phyloP scores from a whole-genome alignment of 164 flowering plant genomes.

The Dillenia turbinata region DNA sequence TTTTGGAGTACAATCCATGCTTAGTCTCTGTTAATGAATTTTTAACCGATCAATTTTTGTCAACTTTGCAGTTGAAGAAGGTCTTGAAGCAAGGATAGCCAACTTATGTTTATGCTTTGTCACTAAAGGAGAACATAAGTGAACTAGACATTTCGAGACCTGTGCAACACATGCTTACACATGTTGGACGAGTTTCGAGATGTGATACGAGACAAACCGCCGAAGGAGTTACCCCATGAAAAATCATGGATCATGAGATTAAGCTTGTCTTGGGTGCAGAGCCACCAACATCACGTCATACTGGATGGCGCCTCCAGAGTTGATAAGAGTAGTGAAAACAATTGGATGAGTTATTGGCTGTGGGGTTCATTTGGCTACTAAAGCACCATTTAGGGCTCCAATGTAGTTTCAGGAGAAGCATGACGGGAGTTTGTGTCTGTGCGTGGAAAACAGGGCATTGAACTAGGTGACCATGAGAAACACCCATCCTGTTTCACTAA shows the following conservation, averaged over 20 bases:
- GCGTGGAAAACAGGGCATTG: not conserved
- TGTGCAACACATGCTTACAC: too few relatives aligned
- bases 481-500: not conserved
- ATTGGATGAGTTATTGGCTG: not conserved
- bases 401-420: not conserved
- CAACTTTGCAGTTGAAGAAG: too few relatives aligned
- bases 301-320: slow-evolving; percentile 3
- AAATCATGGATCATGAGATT: not conserved
- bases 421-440: not conserved
- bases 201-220: not conserved
- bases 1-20: too few relatives aligned
- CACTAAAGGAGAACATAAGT: too few relatives aligned
- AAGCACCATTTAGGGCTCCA: not conserved
- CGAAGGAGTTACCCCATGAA: not conserved
- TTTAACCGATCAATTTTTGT: too few relatives aligned
- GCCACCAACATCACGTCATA: not conserved
- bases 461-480: slow-evolving; percentile 1
- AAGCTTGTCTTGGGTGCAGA: not conserved
- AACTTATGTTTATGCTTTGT: too few relatives aligned
- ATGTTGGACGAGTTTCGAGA: not conserved
- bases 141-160: too few relatives aligned
- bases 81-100: too few relatives aligned
- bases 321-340: not conserved
- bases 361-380: not conserved
- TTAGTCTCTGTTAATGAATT: too few relatives aligned